phyloP scores from a whole-genome alignment of 768 basidiomycete species.

The Hygrophorus russula region DNA sequence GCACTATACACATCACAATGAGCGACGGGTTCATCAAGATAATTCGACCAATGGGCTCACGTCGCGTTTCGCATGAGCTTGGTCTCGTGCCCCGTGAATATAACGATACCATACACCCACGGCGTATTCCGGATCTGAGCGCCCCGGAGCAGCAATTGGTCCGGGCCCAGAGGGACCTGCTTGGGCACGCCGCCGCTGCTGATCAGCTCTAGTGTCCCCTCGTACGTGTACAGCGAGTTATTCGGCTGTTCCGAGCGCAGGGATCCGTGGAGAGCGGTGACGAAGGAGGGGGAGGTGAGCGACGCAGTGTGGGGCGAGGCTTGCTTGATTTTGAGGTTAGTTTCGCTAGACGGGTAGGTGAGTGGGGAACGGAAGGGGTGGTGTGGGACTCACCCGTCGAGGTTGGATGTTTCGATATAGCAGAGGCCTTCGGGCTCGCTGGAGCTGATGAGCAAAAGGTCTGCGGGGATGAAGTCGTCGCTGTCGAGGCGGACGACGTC shows the following conservation, averaged over 20 bases:
- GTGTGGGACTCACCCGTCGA: constrained; percentile 67
- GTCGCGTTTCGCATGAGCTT: constrained; percentile 98
- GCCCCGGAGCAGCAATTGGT: constrained; percentile 88
- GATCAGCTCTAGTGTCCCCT: constrained; percentile 64
- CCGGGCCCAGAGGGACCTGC: constrained; percentile 87
- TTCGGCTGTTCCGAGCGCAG: constrained; percentile 95
- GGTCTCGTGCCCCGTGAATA: constrained; percentile 97
- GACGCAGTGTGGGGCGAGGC: constrained; percentile 71
- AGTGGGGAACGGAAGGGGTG: neutral
- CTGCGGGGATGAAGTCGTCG: constrained; percentile 93
- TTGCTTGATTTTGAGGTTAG: constrained; percentile 98
- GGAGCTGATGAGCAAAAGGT: constrained; percentile 76
- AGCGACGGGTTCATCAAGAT: neutral
- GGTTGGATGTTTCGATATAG: constrained; percentile 95
- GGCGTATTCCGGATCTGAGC: constrained; percentile 94
- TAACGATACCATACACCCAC: constrained; percentile 90
- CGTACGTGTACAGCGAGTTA: constrained; percentile 94
- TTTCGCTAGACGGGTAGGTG: constrained; percentile 54
- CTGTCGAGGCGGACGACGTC: constrained; percentile 87
- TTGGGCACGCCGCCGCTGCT: constrained; percentile 48
- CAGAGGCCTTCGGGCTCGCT: constrained; percentile 96
- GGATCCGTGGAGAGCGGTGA: constrained; percentile 65
- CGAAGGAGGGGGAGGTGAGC: constrained; percentile 68
- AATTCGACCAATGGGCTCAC: constrained; percentile 33
- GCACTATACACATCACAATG: constrained; percentile 40